phyloP scores from a whole-genome alignment of 108 stramenopile genomes.

The Nitzschia sp. region DNA sequence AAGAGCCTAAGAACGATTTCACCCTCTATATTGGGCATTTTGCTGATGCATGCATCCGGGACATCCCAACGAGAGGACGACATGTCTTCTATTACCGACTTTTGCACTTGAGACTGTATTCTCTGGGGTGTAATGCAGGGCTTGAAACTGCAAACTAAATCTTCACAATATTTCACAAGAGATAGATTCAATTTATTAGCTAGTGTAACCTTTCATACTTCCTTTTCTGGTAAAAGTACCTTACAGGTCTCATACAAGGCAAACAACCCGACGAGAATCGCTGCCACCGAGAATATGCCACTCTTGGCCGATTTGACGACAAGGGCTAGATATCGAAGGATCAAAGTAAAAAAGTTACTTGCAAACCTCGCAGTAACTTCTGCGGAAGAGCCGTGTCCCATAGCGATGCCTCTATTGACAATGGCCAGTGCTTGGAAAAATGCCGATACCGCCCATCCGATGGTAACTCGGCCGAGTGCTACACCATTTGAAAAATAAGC shows the following conservation, averaged over 20 bases:
- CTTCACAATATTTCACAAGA: too few relatives aligned
- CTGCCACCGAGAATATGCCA: background rate
- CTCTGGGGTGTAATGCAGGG: too few relatives aligned
- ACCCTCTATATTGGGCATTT: constrained; percentile 9
- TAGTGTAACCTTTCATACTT: too few relatives aligned
- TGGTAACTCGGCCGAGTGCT: constrained; percentile 5
- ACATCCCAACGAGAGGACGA: constrained; percentile 12
- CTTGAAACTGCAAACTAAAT: too few relatives aligned
- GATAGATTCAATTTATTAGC: too few relatives aligned
- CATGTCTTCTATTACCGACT: background rate
- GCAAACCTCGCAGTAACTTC: constrained; percentile 6
- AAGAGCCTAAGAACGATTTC: constrained; percentile 1
- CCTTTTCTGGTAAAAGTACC: background rate
- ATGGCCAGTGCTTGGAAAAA: constrained; percentile 11
- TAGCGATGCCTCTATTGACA: constrained; percentile 20
- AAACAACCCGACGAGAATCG: background rate
- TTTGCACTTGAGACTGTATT: background rate
- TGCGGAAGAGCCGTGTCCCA: background rate
- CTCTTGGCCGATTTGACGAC: background rate
- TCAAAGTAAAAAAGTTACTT: constrained; percentile 17
- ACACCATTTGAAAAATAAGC: constrained; percentile 3
- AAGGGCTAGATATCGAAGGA: constrained; percentile 1
- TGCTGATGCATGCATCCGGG: constrained; percentile 14
- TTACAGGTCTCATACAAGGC: constrained; percentile 4
- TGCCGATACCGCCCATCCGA: constrained; percentile 15